Percentiles rank a stretch among this genome's conserved stretches.
Conservation (phyloP, 2,329 filamentous ascomycete species). For the Fusarium sp. region DNA sequence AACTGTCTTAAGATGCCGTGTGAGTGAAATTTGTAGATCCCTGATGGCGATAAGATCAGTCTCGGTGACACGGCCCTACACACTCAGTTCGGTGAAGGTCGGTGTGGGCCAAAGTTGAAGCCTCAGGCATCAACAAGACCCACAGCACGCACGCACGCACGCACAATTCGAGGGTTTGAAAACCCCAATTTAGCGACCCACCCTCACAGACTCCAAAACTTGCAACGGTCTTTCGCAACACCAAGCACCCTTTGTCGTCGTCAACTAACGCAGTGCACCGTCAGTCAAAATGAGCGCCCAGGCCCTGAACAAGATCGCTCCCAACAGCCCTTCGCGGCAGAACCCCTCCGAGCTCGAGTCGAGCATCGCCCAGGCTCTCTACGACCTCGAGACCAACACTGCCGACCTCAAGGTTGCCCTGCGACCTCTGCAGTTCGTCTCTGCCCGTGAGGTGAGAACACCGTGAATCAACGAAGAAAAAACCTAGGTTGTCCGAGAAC, state of each 20-base stretch:
- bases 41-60: background rate
- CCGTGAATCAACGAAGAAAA: conserved; percentile 41
- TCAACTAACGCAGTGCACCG: conserved; percentile 49
- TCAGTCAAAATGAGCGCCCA: conserved; percentile 72
- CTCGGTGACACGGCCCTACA: background rate
- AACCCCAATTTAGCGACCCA: conserved; percentile 57
- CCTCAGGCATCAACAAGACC: conserved; percentile 32
- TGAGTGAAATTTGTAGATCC: background rate
- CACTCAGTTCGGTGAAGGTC: background rate
- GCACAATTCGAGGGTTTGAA: conserved; percentile 51
- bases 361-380: conserved; percentile 96
- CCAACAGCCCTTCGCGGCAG: conserved; percentile 95
- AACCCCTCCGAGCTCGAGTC: conserved; percentile 98
- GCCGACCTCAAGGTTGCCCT: conserved; percentile 96
- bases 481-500: conserved; percentile 30
- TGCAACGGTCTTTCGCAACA: conserved; percentile 38
- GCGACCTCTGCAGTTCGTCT: conserved; percentile 98
- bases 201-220: conserved; percentile 48
- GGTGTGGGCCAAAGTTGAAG: background rate
- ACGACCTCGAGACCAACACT: conserved; percentile 99
- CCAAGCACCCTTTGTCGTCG: conserved; percentile 42
- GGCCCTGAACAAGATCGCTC: conserved; percentile 97
- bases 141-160: conserved; percentile 26
- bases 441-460: conserved; percentile 96
- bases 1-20: conserved; percentile 13